A percentile compares a stretch with the other conserved stretches of the same genome.
Conservation (phyloP, 495 filamentous ascomycete species). For the Staphylotrichum longicolle region DNA sequence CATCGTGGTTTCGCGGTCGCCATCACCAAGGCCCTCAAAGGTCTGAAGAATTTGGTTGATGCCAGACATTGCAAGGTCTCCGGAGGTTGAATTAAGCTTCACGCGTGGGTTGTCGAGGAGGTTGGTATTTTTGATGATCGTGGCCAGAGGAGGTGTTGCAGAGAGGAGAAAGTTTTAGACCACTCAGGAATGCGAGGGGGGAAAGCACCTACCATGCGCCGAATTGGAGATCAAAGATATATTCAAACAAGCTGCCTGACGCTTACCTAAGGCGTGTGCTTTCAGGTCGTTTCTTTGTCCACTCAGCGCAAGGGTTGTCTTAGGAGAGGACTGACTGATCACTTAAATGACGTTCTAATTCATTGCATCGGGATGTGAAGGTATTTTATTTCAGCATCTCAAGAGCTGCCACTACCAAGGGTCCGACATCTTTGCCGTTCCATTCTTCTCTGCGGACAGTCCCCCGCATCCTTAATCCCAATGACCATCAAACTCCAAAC, state of each 20-base stretch:
- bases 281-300: constrained; percentile 1
- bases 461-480: neutral
- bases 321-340: too few relatives aligned
- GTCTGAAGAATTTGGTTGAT: constrained; percentile 16
- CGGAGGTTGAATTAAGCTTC: neutral
- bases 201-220: constrained; percentile 1
- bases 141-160: neutral
- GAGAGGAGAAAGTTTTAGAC: neutral
- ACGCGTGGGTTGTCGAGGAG: neutral
- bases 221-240: constrained; percentile 1
- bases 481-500: constrained; percentile 8
- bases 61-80: constrained; percentile 5
- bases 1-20: constrained; percentile 15
- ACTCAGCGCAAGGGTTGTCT: too few relatives aligned
- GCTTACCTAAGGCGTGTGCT: constrained; percentile 10
- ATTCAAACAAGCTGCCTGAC: neutral
- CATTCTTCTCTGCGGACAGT: too few relatives aligned
- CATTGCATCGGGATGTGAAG: too few relatives aligned
- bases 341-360: too few relatives aligned
- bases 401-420: too few relatives aligned
- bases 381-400: too few relatives aligned
- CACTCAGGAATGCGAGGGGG: neutral
- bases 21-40: constrained; percentile 10
- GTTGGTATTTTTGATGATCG: neutral
- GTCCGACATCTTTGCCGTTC: too few relatives aligned